Conservation (phyloP, 1,284 basidiomycete genomes). For the Cryptococcus floricola region DNA sequence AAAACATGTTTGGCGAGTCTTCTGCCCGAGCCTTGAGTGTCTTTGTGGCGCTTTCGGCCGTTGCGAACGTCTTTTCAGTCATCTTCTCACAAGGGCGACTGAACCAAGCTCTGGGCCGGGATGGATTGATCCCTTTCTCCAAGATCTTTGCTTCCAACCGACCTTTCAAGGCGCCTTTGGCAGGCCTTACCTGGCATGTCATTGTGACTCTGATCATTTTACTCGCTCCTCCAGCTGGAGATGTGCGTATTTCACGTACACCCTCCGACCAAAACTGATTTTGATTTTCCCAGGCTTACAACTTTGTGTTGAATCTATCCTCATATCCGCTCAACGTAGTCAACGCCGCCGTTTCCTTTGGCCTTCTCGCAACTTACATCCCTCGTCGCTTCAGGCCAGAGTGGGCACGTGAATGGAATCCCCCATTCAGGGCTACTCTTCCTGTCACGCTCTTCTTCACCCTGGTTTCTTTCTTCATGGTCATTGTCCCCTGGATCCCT, state of each 20-base stretch:
- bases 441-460: not conserved
- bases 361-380: too few species aligned
- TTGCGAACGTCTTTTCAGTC: slow-evolving; percentile 18
- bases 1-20: slow-evolving; percentile 43
- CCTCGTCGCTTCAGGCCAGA: too few species aligned
- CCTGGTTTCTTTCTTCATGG: slow-evolving; percentile 18
- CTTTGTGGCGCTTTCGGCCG: slow-evolving; percentile 44
- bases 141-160: slow-evolving; percentile 34
- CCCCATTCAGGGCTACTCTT: too few species aligned
- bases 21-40: slow-evolving; percentile 32
- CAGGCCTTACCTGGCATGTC: slow-evolving; percentile 54
- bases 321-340: too few species aligned
- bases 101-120: slow-evolving; percentile 21
- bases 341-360: too few species aligned
- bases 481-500: not conserved
- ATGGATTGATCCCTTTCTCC: slow-evolving; percentile 41
- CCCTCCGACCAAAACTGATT: too few species aligned
- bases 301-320: too few species aligned
- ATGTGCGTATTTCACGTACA: slow-evolving; percentile 29
- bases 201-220: slow-evolving; percentile 55
- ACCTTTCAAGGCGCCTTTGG: slow-evolving; percentile 46
- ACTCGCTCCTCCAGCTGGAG: slow-evolving; percentile 56
- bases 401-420: too few species aligned
- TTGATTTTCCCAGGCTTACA: too few species aligned
- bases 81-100: not conserved